Conservation (phyloP, 1,284 basidiomycete genomes). For the Heterobasidion parviporum region DNA sequence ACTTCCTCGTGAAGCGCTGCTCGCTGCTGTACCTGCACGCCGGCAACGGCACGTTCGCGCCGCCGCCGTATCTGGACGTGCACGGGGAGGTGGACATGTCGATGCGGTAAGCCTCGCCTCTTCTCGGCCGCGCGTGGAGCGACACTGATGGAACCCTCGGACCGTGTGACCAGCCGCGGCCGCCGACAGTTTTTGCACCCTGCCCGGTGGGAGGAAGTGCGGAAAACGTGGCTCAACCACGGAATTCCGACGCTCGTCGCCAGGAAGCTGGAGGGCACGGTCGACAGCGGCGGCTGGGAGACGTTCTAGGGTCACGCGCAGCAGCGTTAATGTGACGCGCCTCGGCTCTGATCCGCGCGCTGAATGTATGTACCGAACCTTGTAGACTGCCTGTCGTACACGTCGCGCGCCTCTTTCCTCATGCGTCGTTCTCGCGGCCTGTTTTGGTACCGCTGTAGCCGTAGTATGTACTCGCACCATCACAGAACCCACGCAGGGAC, state of each 20-base stretch:
- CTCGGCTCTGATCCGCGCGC: too few species aligned
- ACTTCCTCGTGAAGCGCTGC: constrained; percentile 90
- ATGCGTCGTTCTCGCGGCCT: background rate
- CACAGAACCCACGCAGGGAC: too few species aligned
- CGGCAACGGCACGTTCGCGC: constrained; percentile 81
- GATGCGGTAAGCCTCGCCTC: constrained; percentile 61
- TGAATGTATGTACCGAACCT: background rate
- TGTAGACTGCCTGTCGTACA: background rate
- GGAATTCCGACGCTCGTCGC: constrained; percentile 88
- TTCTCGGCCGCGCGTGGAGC: background rate
- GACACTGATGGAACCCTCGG: background rate
- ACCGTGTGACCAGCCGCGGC: constrained; percentile 50
- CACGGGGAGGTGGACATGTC: constrained; percentile 94
- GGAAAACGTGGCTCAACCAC: constrained; percentile 86
- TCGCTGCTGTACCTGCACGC: constrained; percentile 89
- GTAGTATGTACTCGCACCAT: background rate
- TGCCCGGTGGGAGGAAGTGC: constrained; percentile 87
- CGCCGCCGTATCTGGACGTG: constrained; percentile 89
- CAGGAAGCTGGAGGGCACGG: constrained; percentile 78
- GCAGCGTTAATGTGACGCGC: too few species aligned
- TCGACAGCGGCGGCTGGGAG: constrained; percentile 93
- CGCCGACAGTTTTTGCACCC: constrained; percentile 84
- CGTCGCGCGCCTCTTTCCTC: too few species aligned
- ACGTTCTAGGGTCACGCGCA: constrained; percentile 49
- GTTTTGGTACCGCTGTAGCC: background rate